phyloP scores from a whole-genome alignment of 2,329 filamentous ascomycete species.

The Claviceps sp. region DNA sequence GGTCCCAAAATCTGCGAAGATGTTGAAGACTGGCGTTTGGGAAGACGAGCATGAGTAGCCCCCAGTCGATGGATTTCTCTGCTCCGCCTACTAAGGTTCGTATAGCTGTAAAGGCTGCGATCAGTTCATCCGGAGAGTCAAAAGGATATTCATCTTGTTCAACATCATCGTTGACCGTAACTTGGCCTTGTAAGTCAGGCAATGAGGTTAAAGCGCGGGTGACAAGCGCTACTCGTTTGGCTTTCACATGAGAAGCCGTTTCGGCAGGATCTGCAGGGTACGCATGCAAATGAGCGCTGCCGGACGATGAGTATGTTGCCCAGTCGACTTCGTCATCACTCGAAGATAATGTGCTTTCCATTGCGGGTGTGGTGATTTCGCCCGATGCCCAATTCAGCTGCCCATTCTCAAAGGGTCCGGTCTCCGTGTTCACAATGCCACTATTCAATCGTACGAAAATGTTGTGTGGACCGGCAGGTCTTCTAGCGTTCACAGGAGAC shows the following conservation, averaged over 20 bases:
- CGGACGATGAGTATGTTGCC: background rate
- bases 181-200: background rate
- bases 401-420: constrained; percentile 5
- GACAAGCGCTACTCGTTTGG: constrained; percentile 18
- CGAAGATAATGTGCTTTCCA: constrained; percentile 4
- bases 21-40: constrained; percentile 37
- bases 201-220: constrained; percentile 18
- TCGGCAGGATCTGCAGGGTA: background rate
- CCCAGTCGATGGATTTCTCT: constrained; percentile 47
- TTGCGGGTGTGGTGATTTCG: background rate
- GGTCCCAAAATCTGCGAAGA: constrained; percentile 42
- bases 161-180: background rate
- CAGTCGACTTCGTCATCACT: constrained; percentile 8
- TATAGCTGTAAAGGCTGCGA: constrained; percentile 45
- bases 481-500: constrained; percentile 12
- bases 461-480: constrained; percentile 19
- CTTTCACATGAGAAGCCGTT: constrained; percentile 1
- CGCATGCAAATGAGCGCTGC: background rate
- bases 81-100: constrained; percentile 46
- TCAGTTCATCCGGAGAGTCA: constrained; percentile 21
- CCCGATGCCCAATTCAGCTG: constrained; percentile 12
- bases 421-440: constrained; percentile 3
- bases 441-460: constrained; percentile 17
- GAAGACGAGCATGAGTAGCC: constrained; percentile 41
- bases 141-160: constrained; percentile 3